phyloP scores from a whole-genome alignment of 2,329 filamentous ascomycete species.

The Sporothrix brunneoviolacea region DNA sequence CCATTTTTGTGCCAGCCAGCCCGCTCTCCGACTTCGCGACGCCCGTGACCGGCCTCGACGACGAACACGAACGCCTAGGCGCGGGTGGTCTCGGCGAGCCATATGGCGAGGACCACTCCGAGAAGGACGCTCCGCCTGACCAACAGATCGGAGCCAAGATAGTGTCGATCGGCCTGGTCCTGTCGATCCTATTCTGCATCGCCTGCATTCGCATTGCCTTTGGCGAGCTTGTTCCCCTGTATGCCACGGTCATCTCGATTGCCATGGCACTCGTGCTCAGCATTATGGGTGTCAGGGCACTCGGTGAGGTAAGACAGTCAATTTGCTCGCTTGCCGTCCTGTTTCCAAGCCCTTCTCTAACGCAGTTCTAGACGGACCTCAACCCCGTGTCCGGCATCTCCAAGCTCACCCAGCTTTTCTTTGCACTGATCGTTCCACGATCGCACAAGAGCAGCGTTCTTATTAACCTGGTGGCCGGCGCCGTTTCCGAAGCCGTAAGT shows the following conservation, averaged over 20 bases:
- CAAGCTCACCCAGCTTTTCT: slow-evolving; percentile 92
- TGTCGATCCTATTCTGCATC: slow-evolving; percentile 75
- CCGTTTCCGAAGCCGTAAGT: slow-evolving; percentile 45
- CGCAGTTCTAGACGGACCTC: slow-evolving; percentile 60
- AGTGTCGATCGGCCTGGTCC: slow-evolving; percentile 66
- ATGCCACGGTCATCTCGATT: slow-evolving; percentile 70
- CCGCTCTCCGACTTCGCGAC: slow-evolving; percentile 15
- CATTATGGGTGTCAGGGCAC: slow-evolving; percentile 64
- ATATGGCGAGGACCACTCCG: slow-evolving; percentile 20
- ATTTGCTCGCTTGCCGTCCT: neutral
- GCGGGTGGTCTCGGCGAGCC: neutral
- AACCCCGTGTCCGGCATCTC: slow-evolving; percentile 96
- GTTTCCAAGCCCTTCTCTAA: neutral
- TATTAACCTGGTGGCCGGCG: slow-evolving; percentile 90
- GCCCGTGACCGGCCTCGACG: neutral
- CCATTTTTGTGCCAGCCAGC: slow-evolving; percentile 10
- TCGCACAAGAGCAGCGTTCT: slow-evolving; percentile 79
- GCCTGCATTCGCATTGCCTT: slow-evolving; percentile 77
- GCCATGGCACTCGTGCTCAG: slow-evolving; percentile 73
- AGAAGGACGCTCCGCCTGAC: slow-evolving; percentile 74
- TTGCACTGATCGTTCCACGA: slow-evolving; percentile 80
- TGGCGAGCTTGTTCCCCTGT: slow-evolving; percentile 67
- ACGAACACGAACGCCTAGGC: slow-evolving; percentile 11
- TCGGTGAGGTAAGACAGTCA: slow-evolving; percentile 47
- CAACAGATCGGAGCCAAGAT: slow-evolving; percentile 70